Conservation (phyloP, 2,329 filamentous ascomycete genomes). For the Colletotrichum theobromicola region DNA sequence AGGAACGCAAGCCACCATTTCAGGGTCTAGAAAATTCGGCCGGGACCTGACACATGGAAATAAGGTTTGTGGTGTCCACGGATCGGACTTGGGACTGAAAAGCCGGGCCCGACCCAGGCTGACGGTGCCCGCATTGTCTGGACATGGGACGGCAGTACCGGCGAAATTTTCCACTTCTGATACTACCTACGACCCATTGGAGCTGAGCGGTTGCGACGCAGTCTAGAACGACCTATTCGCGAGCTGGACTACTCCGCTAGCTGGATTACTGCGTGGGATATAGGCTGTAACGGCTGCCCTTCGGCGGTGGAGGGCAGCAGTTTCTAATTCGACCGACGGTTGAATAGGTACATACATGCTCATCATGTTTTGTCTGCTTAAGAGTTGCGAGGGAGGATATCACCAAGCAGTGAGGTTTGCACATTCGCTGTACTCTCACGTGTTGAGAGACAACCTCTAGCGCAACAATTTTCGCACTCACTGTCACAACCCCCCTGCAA, state of each 20-base stretch:
- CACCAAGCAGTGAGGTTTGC: rapidly evolving
- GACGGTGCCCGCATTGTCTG: background rate
- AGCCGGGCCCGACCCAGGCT: background rate
- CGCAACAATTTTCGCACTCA: background rate
- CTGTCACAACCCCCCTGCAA: background rate
- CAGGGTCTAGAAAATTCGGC: background rate
- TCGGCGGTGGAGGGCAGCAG: background rate
- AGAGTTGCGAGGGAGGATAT: rapidly evolving
- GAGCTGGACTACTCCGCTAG: background rate
- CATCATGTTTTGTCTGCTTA: background rate
- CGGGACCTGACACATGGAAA: background rate
- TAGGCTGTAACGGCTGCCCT: background rate
- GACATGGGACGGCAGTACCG: background rate
- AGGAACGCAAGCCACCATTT: background rate
- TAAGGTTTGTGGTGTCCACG: background rate
- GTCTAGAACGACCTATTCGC: background rate
- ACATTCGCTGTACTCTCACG: rapidly evolving
- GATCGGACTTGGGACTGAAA: background rate
- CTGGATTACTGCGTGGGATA: background rate
- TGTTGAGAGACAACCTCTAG: background rate
- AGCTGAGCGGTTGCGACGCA: background rate
- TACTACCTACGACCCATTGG: background rate
- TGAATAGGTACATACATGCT: background rate
- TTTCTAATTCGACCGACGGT: background rate
- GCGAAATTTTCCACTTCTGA: background rate